These are phyloP conservation scores for Phytophthora melonis DNA, from an alignment of 352 stramenopile genomes.

Conservation along the genomic window DNA sequence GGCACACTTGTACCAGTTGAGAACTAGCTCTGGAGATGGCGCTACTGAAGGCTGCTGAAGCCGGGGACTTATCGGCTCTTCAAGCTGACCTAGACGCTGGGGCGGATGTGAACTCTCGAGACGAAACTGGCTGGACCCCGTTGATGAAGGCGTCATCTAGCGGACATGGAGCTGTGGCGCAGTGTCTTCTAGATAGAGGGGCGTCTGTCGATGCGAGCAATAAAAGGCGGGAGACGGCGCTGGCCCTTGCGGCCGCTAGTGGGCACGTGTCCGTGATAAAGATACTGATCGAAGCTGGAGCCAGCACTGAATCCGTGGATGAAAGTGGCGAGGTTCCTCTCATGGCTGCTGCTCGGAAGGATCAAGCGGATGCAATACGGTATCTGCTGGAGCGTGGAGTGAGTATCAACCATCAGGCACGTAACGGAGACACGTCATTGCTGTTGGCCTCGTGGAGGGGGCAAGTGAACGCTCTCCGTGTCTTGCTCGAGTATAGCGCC, in stretches of 20 bases:
- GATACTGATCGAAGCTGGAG: background rate
- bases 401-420: background rate
- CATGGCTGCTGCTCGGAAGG: background rate
- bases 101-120: background rate
- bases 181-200: background rate
- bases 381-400: background rate
- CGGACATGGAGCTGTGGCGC: background rate
- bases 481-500: background rate
- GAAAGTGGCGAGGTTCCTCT: background rate
- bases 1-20: background rate
- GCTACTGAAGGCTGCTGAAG: background rate
- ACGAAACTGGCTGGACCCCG: background rate
- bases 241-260: background rate
- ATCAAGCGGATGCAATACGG: background rate
- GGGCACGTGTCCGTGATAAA: background rate
- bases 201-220: background rate
- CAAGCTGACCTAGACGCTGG: background rate
- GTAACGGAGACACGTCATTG: background rate
- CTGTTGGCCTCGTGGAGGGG: background rate
- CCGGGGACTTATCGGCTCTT: background rate
- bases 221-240: background rate
- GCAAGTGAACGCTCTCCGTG: background rate
- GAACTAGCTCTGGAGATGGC: background rate
- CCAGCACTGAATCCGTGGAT: background rate
- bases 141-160: background rate